These are phyloP conservation scores for Fraxinus baroniana DNA, from an alignment of 305 asterid species.

Conservation along the genomic window DNA sequence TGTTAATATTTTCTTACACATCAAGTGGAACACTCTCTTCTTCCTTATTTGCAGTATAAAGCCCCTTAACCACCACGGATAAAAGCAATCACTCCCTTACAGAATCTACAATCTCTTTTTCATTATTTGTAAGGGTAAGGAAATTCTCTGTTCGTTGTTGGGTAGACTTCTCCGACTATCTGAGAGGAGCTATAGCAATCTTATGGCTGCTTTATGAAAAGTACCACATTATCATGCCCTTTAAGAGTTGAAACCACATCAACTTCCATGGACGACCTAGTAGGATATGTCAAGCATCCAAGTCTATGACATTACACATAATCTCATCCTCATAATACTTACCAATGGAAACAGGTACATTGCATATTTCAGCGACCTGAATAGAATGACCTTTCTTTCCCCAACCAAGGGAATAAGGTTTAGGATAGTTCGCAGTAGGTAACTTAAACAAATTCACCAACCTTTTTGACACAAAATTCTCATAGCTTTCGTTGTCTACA, in stretches of 20 bases:
- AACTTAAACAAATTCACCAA: neutral
- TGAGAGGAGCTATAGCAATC: neutral
- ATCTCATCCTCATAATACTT: neutral
- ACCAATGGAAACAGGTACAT: neutral
- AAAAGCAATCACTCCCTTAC: neutral
- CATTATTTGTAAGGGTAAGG: neutral
- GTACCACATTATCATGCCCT: neutral
- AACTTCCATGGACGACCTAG: neutral
- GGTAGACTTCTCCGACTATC: neutral
- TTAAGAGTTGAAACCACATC: neutral
- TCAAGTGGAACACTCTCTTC: too few species aligned
- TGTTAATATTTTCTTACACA: too few species aligned
- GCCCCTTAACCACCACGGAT: neutral
- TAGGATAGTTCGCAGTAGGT: neutral
- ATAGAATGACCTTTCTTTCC: neutral
- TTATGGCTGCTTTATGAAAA: too few species aligned
- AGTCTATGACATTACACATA: neutral
- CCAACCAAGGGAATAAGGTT: neutral
- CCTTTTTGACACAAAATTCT: neutral
- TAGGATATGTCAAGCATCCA: neutral
- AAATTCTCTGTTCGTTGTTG: neutral
- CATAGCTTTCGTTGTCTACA: neutral
- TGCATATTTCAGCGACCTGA: neutral
- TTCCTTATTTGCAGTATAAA: too few species aligned
- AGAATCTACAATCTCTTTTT: neutral